Conservation (phyloP, 768 basidiomycete genomes). For the Gymnopilus dilepis region DNA sequence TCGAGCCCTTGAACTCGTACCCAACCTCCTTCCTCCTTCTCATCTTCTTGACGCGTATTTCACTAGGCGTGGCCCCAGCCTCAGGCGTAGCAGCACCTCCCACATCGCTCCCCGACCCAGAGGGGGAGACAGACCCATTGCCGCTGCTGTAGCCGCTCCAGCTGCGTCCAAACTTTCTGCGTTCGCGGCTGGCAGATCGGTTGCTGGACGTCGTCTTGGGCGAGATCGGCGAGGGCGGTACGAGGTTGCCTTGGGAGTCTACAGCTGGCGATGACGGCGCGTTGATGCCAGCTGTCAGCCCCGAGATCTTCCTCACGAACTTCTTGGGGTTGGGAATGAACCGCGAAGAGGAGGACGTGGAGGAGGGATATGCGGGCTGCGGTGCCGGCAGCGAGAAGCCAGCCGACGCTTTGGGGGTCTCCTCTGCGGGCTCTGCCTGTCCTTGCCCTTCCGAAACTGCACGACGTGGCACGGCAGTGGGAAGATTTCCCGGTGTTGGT, state of each 20-base stretch:
- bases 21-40: constrained; percentile 33
- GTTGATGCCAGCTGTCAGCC: constrained; percentile 15
- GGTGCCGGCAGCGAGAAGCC: constrained; percentile 22
- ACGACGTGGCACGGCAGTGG: constrained; percentile 24
- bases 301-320: constrained; percentile 31
- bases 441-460: not conserved
- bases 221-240: constrained; percentile 1
- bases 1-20: constrained; percentile 60
- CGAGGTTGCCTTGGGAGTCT: constrained; percentile 19
- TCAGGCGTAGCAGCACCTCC: constrained; percentile 15
- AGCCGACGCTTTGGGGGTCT: constrained; percentile 22
- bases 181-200: constrained; percentile 27
- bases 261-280: constrained; percentile 23
- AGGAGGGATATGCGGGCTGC: not conserved
- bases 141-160: constrained; percentile 26
- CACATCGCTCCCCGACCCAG: constrained; percentile 12
- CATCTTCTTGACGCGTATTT: constrained; percentile 17
- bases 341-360: constrained; percentile 12
- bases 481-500: constrained; percentile 23
- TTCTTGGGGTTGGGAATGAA: constrained; percentile 29
- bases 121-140: constrained; percentile 17
- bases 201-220: constrained; percentile 15
- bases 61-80: constrained; percentile 1
- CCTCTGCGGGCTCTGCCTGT: constrained; percentile 5
- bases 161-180: constrained; percentile 33